A percentile compares a stretch with the other conserved stretches of the same genome.
These are phyloP conservation scores for Ulota crispa DNA, from an alignment of 225 moss, liverwort and hornwort species.

Conservation along the genomic window DNA sequence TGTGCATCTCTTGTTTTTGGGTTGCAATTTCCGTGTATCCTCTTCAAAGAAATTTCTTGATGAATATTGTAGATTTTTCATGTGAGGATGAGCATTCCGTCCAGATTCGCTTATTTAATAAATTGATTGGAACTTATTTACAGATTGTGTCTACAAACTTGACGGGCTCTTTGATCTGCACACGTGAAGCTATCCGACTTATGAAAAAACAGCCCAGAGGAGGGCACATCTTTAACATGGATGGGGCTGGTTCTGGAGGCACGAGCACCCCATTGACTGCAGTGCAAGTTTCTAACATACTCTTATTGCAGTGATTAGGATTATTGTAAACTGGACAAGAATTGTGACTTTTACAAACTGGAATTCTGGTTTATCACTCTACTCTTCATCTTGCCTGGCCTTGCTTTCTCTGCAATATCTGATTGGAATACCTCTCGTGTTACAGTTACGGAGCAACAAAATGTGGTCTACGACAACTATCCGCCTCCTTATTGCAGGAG, in stretches of 20 bases:
- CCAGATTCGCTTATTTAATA: neutral
- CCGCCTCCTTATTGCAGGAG: constrained; percentile 78
- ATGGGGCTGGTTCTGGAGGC: constrained; percentile 96
- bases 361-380: neutral
- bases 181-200: constrained; percentile 89
- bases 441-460: constrained; percentile 91
- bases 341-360: neutral
- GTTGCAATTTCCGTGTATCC: neutral
- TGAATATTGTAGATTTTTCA: neutral
- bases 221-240: constrained; percentile 98
- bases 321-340: neutral
- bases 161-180: constrained; percentile 86
- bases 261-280: constrained; percentile 93
- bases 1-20: neutral
- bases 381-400: neutral
- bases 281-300: constrained; percentile 50
- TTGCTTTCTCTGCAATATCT: neutral
- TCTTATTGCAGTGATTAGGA: constrained; percentile 2
- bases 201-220: constrained; percentile 85
- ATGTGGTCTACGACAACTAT: constrained; percentile 84
- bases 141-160: constrained; percentile 94
- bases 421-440: constrained; percentile 1
- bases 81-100: neutral
- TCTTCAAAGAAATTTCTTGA: neutral
- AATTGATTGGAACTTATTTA: constrained; percentile 16